Percentiles rank a stretch among this genome's conserved stretches.
phyloP scores from a whole-genome alignment of 169 alveolate genomes.

The Plasmodium adleri region DNA sequence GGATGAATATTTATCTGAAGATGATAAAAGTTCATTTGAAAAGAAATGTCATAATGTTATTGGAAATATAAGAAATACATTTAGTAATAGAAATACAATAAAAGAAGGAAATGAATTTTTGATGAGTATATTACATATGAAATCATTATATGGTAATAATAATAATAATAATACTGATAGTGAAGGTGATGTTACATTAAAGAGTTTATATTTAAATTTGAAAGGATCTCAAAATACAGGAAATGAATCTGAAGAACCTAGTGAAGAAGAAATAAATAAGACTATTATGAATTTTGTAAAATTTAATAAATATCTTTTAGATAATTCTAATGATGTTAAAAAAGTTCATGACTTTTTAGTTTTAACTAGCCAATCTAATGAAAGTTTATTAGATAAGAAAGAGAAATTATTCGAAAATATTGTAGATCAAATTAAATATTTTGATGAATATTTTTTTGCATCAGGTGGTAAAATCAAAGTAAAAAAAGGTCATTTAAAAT shows the following conservation, averaged over 20 bases:
- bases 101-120: slow-evolving; percentile 23
- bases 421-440: not conserved
- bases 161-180: not conserved
- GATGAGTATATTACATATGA: slow-evolving; percentile 15
- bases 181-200: not conserved
- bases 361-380: slow-evolving; percentile 15
- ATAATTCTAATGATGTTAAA: not conserved
- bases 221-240: slow-evolving; percentile 9
- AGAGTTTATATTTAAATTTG: slow-evolving; percentile 1
- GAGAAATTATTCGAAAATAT: not conserved
- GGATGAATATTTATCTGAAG: not conserved
- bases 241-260: not conserved
- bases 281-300: slow-evolving; percentile 7
- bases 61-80: not conserved
- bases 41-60: slow-evolving; percentile 2
- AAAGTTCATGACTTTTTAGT: slow-evolving; percentile 30
- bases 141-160: slow-evolving; percentile 6
- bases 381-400: not conserved
- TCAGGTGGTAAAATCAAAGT: not conserved
- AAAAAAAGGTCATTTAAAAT: not conserved
- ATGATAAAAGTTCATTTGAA: not conserved
- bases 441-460: not conserved
- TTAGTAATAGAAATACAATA: not conserved
- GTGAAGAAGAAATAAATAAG: not conserved
- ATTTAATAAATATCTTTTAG: slow-evolving; percentile 22